Conservation (phyloP, 108 stramenopile genomes). For the Cylindrotheca fusiformis region DNA sequence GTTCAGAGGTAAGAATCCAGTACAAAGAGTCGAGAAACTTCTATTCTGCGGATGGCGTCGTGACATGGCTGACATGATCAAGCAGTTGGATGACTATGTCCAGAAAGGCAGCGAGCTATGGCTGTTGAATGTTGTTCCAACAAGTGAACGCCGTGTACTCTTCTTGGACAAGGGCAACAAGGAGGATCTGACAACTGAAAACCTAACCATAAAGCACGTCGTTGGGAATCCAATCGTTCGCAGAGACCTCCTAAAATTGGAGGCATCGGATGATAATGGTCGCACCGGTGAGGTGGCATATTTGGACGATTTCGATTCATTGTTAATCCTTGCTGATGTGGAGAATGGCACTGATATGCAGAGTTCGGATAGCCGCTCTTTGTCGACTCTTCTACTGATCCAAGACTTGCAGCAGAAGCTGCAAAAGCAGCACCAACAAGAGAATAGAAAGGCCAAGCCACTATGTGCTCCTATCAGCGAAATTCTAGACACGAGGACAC, state of each 20-base stretch:
- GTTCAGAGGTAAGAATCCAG: neutral
- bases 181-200: neutral
- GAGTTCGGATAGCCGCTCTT: neutral
- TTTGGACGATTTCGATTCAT: neutral
- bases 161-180: conserved; percentile 1
- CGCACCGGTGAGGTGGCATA: neutral
- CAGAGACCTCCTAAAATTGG: neutral
- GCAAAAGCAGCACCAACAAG: neutral
- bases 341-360: neutral
- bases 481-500: neutral
- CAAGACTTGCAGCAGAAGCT: neutral
- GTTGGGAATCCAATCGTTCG: conserved; percentile 1
- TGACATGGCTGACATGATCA: neutral
- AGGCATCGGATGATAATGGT: neutral
- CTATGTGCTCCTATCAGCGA: neutral
- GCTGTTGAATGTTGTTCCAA: neutral
- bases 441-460: neutral
- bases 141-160: neutral
- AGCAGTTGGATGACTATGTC: neutral
- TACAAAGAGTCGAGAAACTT: neutral
- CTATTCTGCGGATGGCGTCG: neutral
- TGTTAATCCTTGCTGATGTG: neutral
- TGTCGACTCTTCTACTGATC: neutral
- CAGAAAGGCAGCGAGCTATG: neutral
- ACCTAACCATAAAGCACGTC: neutral